phyloP scores from a whole-genome alignment of 1,284 basidiomycete genomes.

The Ceratobasidium theobromae region DNA sequence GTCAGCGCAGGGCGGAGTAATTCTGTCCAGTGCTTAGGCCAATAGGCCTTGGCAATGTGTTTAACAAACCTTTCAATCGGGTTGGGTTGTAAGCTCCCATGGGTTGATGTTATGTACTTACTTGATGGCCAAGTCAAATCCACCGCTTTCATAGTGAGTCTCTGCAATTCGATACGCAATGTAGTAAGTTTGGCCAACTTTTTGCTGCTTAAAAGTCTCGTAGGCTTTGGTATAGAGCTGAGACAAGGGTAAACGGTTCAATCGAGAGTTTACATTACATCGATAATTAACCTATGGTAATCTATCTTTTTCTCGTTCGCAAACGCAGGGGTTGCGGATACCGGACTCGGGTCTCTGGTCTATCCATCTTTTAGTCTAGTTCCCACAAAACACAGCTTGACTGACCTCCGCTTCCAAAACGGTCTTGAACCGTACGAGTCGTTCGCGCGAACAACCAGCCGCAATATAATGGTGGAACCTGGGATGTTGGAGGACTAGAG shows the following conservation, averaged over 20 bases:
- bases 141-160: slow-evolving; percentile 72
- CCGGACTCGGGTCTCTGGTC: slow-evolving; percentile 24
- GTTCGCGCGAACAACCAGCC: slow-evolving; percentile 75
- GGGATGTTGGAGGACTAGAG: slow-evolving; percentile 74
- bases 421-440: slow-evolving; percentile 65
- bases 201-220: slow-evolving; percentile 81
- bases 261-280: too few relatives aligned
- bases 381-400: slow-evolving; percentile 19
- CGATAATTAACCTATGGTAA: slow-evolving; percentile 76
- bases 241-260: too few relatives aligned
- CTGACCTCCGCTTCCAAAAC: slow-evolving; percentile 61
- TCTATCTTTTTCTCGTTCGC: slow-evolving; percentile 88
- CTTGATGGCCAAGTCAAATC: slow-evolving; percentile 82
- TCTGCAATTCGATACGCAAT: slow-evolving; percentile 85
- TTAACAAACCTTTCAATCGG: slow-evolving; percentile 80
- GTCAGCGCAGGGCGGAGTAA: slow-evolving; percentile 70
- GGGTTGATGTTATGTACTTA: too few relatives aligned
- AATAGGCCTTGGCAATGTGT: slow-evolving; percentile 80
- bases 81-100: too few relatives aligned
- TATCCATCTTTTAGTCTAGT: background rate
- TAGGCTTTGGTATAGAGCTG: slow-evolving; percentile 91
- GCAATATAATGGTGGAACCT: slow-evolving; percentile 90
- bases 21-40: slow-evolving; percentile 73
- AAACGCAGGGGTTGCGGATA: slow-evolving; percentile 50
- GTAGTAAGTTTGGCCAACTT: slow-evolving; percentile 61